phyloP scores from a whole-genome alignment of 2,329 filamentous ascomycete genomes.

The Paraphoma chrysanthemicola region DNA sequence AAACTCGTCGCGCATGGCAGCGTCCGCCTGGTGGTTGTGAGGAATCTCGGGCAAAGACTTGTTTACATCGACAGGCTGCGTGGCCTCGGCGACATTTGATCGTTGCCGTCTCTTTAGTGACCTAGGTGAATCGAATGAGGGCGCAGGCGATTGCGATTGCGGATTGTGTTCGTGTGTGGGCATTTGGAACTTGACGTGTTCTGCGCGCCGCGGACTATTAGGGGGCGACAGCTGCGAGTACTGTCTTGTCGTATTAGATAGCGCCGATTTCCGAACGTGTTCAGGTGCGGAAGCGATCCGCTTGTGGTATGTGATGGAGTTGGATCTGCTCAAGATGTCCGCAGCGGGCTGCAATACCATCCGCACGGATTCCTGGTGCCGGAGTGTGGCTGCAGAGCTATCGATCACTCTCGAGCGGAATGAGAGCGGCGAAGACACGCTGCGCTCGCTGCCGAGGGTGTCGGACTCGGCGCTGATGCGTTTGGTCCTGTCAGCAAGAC shows the following conservation, averaged over 20 bases:
- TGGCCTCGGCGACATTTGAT: constrained; percentile 7
- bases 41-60: constrained; percentile 32
- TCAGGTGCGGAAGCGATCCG: constrained; percentile 46
- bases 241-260: constrained; percentile 18
- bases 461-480: constrained; percentile 40
- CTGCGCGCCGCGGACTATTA: constrained; percentile 21
- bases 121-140: constrained; percentile 19
- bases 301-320: constrained; percentile 33
- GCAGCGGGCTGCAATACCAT: constrained; percentile 43
- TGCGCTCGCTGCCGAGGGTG: constrained; percentile 28
- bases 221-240: constrained; percentile 32
- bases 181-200: constrained; percentile 9
- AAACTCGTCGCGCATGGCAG: constrained; percentile 13
- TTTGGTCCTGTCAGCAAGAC: constrained; percentile 54
- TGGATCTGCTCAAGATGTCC: constrained; percentile 41
- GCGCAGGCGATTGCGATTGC: constrained; percentile 23
- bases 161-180: constrained; percentile 17
- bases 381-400: constrained; percentile 37
- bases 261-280: constrained; percentile 13
- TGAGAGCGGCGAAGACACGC: constrained; percentile 35
- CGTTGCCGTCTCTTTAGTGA: constrained; percentile 20
- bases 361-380: constrained; percentile 41
- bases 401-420: constrained; percentile 36
- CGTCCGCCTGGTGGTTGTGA: constrained; percentile 2
- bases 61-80: constrained; percentile 21